These are phyloP conservation scores for Nannochloris sp. DNA, from an alignment of 139 green algal genomes.

Conservation along the genomic window DNA sequence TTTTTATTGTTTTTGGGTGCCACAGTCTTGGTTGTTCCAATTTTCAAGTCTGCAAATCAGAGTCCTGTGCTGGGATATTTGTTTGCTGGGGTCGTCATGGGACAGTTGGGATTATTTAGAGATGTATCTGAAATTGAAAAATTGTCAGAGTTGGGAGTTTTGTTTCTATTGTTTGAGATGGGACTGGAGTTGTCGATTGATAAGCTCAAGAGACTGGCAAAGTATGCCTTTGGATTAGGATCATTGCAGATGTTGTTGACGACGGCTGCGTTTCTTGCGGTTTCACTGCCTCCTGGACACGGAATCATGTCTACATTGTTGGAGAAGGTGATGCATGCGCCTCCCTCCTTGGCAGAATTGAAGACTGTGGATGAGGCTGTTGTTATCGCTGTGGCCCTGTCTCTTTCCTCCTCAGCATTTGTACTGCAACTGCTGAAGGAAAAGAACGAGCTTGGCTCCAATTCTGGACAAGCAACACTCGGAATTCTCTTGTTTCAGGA, in stretches of 20 bases:
- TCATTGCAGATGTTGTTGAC: constrained; percentile 65
- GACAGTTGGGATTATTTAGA: constrained; percentile 80
- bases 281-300: constrained; percentile 66
- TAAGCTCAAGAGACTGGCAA: constrained; percentile 78
- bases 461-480: constrained; percentile 83
- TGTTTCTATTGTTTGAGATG: constrained; percentile 98
- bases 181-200: constrained; percentile 86
- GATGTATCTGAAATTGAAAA: constrained; percentile 81
- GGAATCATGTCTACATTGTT: constrained; percentile 75
- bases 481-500: constrained; percentile 92
- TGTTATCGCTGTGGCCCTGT: constrained; percentile 81
- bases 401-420: constrained; percentile 81
- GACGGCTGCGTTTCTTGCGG: constrained; percentile 59
- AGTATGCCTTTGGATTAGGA: constrained; percentile 91
- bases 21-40: constrained; percentile 83
- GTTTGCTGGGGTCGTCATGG: constrained; percentile 71
- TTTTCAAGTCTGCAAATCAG: constrained; percentile 79
- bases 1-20: constrained; percentile 81
- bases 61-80: constrained; percentile 90
- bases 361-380: constrained; percentile 65
- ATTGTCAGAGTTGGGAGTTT: constrained; percentile 86
- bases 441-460: constrained; percentile 66
- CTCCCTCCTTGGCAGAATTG: constrained; percentile 32
- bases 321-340: constrained; percentile 48
- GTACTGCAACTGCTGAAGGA: constrained; percentile 91